Base-by-base conservation (phyloP, 345 rosid species). In the Gossypioides kirkii region DNA sequence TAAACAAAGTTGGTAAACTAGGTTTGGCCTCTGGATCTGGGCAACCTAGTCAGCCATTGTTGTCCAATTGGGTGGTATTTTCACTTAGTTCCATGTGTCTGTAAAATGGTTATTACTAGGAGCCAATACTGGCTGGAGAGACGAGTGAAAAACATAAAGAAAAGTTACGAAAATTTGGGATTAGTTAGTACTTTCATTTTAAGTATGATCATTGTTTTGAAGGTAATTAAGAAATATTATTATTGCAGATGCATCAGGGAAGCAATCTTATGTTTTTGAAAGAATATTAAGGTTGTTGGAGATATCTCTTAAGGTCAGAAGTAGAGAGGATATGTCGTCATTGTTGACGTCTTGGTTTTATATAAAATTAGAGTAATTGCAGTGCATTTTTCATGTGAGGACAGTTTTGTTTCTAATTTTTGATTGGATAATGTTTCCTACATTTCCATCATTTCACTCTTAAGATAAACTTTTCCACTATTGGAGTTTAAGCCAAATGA, bases 71-170 rank as follows among this genome's bases (percentile, higher is more conserved):
- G 84, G 87, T 80, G 85, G 83, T 43, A 71, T 20, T 61, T 38
- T 70, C 77, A 47, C 70, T 64, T 9, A 42, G 74, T 63, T 73
- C 71, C 6, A 58, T 59, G 53, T 70, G 53, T 70, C 68, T 10
- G 17, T 36, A 53, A 4, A 17, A 17, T n/a, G 5, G 22, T 53
- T 13, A 16, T 13, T 13, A 47, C 49, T 50, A 50, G 17, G 43
- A 41, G 50, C 63, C 12, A 22, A 23, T 7, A 22, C 28, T 82
- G 88, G 90, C 88, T 85, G 86, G 88, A 89, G 89, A 86, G 90
- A 84, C 45, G 80, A 59, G 72, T 69, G 60, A 62, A 36, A 38
- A 38, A 17, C 43, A 38, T 36, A 32, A 32, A 32, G 38, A 32
- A 22, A 10, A 45, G 13, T 56, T 65, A 41, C 7, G 38, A 52